A percentile compares a stretch with the other conserved stretches of the same genome.
phyloP scores from a whole-genome alignment of 2,329 filamentous ascomycete genomes.

The Penicillium sp. region DNA sequence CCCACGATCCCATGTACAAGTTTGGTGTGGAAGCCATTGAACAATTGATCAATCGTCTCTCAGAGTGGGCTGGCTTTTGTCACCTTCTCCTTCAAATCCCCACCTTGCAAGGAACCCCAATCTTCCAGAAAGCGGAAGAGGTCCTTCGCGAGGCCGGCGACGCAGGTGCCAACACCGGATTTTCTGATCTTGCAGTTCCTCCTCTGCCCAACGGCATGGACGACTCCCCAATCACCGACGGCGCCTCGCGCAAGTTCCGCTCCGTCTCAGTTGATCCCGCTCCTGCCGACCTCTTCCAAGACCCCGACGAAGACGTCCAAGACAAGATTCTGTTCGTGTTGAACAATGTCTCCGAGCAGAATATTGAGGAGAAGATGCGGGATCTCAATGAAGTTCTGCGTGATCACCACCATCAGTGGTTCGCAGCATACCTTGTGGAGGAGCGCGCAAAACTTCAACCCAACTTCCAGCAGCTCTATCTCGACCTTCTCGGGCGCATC shows the following conservation, averaged over 20 bases:
- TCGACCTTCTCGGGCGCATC: conserved; percentile 82
- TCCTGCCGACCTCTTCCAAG: conserved; percentile 66
- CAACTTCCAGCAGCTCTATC: conserved; percentile 91
- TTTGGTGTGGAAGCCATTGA: conserved; percentile 94
- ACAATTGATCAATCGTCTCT: conserved; percentile 76
- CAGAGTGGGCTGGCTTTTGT: conserved; percentile 96
- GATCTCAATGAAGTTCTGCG: conserved; percentile 78
- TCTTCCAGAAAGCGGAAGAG: conserved; percentile 78
- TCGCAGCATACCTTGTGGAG: conserved; percentile 90
- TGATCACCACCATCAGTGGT: conserved; percentile 88
- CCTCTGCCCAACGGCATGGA: conserved; percentile 69
- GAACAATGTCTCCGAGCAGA: conserved; percentile 92
- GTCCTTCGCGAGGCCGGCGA: conserved; percentile 67
- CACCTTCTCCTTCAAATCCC: conserved; percentile 78
- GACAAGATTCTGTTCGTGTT: conserved; percentile 94
- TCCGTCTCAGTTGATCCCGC: conserved; percentile 75
- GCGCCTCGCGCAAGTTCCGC: conserved; percentile 68
- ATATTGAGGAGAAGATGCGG: conserved; percentile 76
- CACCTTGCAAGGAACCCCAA: conserved; percentile 78
- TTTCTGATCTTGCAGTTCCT: conserved; percentile 35
- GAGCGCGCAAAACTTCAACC: conserved; percentile 96
- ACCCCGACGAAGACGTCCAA: conserved; percentile 79
- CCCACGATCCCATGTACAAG: conserved; percentile 92
- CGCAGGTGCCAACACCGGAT: conserved; percentile 21
- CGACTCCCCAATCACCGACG: conserved; percentile 59